Percentiles rank a stretch among this genome's conserved stretches.
Conservation (phyloP, 164 flowering plant genomes). For the Vitis amurensis region DNA sequence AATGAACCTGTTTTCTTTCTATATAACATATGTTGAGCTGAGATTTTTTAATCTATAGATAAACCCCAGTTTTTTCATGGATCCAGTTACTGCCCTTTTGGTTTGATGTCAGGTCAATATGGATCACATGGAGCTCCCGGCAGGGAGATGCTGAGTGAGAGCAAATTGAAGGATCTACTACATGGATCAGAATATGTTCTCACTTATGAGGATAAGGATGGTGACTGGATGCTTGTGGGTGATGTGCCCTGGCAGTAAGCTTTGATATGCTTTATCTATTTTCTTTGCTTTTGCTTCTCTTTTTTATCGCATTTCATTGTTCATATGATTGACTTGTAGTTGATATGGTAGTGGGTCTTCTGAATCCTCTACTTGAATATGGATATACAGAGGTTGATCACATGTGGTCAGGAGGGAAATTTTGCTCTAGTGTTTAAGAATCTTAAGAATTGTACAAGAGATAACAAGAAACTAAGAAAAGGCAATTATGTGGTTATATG, state of each 20-base stretch:
- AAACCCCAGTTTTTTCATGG: slow-evolving; percentile 6
- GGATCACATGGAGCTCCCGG: slow-evolving; percentile 37
- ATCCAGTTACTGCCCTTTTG: slow-evolving; percentile 12
- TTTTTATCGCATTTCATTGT: not conserved
- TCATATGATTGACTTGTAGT: not conserved
- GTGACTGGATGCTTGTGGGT: slow-evolving; percentile 55
- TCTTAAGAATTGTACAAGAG: no score
- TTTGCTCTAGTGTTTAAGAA: no score
- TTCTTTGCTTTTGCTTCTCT: not conserved
- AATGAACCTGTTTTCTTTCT: no score
- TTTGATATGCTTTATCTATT: not conserved
- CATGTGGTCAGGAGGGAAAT: not conserved
- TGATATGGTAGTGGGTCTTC: not conserved
- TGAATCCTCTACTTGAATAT: not conserved
- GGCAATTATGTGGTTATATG: no score
- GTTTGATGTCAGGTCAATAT: slow-evolving; percentile 29
- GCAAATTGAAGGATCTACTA: slow-evolving; percentile 43
- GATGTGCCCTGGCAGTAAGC: slow-evolving; percentile 54
- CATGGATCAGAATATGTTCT: slow-evolving; percentile 52
- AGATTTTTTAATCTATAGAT: not conserved
- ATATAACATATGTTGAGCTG: not conserved
- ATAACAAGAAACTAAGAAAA: no score
- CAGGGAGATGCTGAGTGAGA: slow-evolving; percentile 33
- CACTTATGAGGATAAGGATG: slow-evolving; percentile 44
- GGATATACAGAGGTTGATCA: not conserved